Conservation (phyloP, 768 basidiomycete species). For the Epithele typhae region DNA sequence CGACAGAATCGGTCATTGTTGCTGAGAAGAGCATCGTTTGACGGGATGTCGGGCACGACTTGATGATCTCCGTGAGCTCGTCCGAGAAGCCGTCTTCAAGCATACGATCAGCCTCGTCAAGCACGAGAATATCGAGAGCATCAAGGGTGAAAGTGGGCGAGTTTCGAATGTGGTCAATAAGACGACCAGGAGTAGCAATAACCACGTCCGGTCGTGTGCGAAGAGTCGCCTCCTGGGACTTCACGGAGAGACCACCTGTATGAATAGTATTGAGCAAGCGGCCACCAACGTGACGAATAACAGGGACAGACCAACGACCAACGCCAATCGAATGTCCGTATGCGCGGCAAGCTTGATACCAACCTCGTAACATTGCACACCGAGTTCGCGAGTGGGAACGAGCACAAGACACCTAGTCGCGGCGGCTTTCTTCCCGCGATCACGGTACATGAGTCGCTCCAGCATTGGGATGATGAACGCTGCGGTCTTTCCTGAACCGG, state of each 20-base stretch:
- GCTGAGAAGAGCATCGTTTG: conserved; percentile 99
- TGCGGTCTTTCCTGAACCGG: conserved; percentile 97
- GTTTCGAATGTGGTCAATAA: conserved; percentile 97
- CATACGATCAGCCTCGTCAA: conserved; percentile 99
- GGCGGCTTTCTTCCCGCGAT: conserved; percentile 81
- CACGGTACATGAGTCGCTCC: conserved; percentile 89
- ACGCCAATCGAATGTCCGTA: conserved; percentile 86
- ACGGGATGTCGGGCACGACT: conserved; percentile 78
- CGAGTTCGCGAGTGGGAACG: conserved; percentile 93
- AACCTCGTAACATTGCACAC: conserved; percentile 93
- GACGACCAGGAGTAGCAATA: conserved; percentile 87
- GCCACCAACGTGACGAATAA: not conserved
- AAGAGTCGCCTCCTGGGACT: conserved; percentile 83
- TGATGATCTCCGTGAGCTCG: conserved; percentile 91
- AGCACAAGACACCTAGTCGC: conserved; percentile 88
- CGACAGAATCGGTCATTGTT: conserved; percentile 97
- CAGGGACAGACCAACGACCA: conserved; percentile 71
- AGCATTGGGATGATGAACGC: conserved; percentile 94
- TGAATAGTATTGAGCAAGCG: conserved; percentile 8
- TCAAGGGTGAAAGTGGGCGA: conserved; percentile 92
- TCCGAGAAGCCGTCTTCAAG: conserved; percentile 93
- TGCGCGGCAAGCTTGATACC: conserved; percentile 79
- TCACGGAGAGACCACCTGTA: conserved; percentile 86
- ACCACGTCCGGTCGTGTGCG: conserved; percentile 89
- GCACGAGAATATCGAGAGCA: conserved; percentile 86